Evolutionary conservation across 495 filamentous ascomycete genomes (phyloP), one percentile per base, ranked within the genome.

Genomic region (Thozetella sp.): DNA sequence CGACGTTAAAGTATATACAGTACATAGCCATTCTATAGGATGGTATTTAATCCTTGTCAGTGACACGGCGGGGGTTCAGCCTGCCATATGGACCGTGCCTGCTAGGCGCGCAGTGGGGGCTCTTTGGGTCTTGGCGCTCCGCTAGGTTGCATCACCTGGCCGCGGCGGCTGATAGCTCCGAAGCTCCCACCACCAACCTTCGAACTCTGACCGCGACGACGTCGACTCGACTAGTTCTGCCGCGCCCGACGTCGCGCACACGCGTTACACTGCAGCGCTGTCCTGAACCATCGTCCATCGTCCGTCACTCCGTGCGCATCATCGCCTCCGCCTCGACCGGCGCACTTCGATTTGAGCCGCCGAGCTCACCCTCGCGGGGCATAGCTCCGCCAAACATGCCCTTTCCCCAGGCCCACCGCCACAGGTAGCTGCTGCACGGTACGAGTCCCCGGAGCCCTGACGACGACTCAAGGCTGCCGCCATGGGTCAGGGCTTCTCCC

Each of bases 401-500:
- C 57, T 20, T 53, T 55, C 30, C 45, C 59, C 45, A 40, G 20
- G 12, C 48, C 19, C 37, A n/a, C 25, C 24, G 34, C 40, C 26
- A 12, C 30, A 64, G 65, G 62, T 67, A 67, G 62, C 55, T 65
- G 53, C 50, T 13, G 20, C 26, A 46, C 22, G 30, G 25, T 22
- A 48, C n/a, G 57, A 53, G 25, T 51, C 51, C 30, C 30, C n/a
- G n/a, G n/a, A 58, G 52, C 52, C 52, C 27, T 37, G 64, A 50
- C 23, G 25, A 53, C 57, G 53, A 48, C 11, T 19, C 4, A 10
- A 48, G 45, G 52, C 58, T 22, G 22, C 58, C 55, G 86, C 53
- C 65, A 99, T 99, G 96, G 96, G 96, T 58, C 96, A 99, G 82
- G 93, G 91, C 67, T 97, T 96, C 76, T 98, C 96, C 62, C 83